These are phyloP conservation scores for Arabis hirsuta DNA, from an alignment of 345 rosid genomes.

Conservation along the genomic window DNA sequence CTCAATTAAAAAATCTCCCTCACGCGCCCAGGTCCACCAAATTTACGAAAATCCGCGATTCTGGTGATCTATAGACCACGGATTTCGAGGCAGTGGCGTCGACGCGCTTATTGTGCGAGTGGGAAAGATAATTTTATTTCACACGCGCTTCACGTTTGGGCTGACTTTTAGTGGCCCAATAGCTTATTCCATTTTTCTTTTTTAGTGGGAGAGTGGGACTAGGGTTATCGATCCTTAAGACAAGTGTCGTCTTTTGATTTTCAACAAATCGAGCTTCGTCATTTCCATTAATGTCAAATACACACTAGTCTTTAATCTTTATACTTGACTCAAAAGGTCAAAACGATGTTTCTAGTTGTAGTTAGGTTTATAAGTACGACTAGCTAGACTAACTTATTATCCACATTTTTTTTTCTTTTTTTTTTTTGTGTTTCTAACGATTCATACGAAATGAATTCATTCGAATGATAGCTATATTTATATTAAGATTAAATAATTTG, in stretches of 20 bases:
- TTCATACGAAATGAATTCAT: background rate
- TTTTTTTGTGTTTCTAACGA: background rate
- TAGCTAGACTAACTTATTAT: background rate
- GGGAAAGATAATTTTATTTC: background rate
- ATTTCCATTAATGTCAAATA: no score
- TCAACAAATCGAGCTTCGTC: no score
- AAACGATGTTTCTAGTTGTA: no score
- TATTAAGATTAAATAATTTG: background rate
- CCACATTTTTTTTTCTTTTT: background rate
- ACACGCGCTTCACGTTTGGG: background rate
- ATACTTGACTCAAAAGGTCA: background rate
- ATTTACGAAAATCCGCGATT: background rate
- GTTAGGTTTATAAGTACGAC: background rate
- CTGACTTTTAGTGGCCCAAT: no score
- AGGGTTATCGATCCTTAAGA: no score
- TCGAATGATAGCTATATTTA: background rate
- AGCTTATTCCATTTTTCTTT: no score
- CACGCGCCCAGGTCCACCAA: background rate
- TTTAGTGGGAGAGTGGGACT: no score
- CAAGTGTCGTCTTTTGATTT: no score
- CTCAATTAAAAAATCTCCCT: background rate
- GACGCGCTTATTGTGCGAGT: background rate
- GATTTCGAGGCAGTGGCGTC: background rate
- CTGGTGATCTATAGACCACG: background rate
- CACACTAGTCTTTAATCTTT: no score